These are phyloP conservation scores for Pezicula carpinea DNA, from an alignment of 2,329 filamentous ascomycete genomes.

Conservation along the genomic window DNA sequence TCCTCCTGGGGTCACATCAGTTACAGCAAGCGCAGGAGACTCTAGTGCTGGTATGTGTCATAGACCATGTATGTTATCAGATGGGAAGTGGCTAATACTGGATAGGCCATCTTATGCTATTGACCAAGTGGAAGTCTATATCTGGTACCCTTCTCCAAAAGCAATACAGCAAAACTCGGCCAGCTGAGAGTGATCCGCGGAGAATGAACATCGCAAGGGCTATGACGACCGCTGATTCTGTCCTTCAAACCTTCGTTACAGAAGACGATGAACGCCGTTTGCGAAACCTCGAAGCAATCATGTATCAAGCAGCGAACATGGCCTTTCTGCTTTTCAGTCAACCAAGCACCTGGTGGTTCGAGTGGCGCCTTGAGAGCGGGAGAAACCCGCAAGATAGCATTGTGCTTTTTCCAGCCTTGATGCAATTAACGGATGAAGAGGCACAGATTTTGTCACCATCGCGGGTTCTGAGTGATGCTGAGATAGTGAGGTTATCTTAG, in stretches of 20 bases:
- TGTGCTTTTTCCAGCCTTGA: conserved; percentile 11
- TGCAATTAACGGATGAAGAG: conserved; percentile 11
- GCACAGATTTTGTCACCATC: conserved; percentile 7
- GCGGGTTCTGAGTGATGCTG: conserved; percentile 7
- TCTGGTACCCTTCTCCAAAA: conserved; percentile 11
- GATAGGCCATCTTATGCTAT: conserved; percentile 9
- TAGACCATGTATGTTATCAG: too few relatives aligned
- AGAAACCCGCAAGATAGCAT: conserved; percentile 3
- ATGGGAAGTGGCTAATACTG: background rate
- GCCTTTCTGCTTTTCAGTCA: conserved; percentile 16
- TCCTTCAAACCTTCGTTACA: conserved; percentile 10
- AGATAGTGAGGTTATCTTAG: too few relatives aligned
- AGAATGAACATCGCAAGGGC: conserved; percentile 3
- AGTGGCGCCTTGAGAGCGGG: background rate
- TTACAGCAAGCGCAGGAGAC: background rate
- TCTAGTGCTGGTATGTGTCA: too few relatives aligned
- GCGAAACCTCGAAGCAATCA: conserved; percentile 11
- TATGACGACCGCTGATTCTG: conserved; percentile 4
- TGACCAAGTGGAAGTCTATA: conserved; percentile 15
- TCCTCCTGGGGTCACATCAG: conserved; percentile 5
- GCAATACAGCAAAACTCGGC: conserved; percentile 6
- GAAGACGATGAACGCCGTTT: background rate
- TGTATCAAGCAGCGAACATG: conserved; percentile 11
- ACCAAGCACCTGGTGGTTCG: conserved; percentile 8
- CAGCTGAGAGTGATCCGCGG: conserved; percentile 4